phyloP scores from a whole-genome alignment of 2,329 filamentous ascomycete genomes.

The Sphaerulina musiva region DNA sequence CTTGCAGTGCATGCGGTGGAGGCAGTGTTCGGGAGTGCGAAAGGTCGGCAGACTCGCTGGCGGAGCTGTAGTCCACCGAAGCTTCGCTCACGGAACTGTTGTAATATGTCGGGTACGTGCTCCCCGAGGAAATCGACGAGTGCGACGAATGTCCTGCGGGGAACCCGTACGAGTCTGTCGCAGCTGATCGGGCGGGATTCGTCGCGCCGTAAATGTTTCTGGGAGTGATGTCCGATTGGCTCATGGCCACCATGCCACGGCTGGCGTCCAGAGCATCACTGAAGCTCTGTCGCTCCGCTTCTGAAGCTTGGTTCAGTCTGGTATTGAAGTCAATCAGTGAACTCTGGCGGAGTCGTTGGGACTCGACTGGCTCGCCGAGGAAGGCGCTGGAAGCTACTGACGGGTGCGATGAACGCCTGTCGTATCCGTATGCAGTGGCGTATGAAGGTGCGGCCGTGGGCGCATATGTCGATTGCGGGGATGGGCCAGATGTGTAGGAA shows the following conservation, averaged over 20 bases:
- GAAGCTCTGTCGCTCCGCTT: slow-evolving; percentile 61
- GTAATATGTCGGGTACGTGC: slow-evolving; percentile 73
- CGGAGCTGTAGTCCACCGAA: slow-evolving; percentile 86
- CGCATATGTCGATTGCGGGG: slow-evolving; percentile 62
- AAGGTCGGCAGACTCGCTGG: slow-evolving; percentile 76
- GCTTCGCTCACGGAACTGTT: slow-evolving; percentile 75
- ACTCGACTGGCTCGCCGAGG: slow-evolving; percentile 43
- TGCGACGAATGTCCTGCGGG: slow-evolving; percentile 75
- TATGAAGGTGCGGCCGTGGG: slow-evolving; percentile 65
- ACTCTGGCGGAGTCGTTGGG: slow-evolving; percentile 49
- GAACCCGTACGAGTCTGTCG: slow-evolving; percentile 84
- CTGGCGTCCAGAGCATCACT: slow-evolving; percentile 88
- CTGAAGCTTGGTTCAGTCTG: slow-evolving; percentile 51
- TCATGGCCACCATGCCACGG: slow-evolving; percentile 90
- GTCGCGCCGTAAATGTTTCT: slow-evolving; percentile 75
- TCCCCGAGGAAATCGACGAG: slow-evolving; percentile 80
- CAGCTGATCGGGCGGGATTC: slow-evolving; percentile 51
- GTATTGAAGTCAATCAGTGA: slow-evolving; percentile 58
- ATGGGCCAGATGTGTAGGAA: slow-evolving; percentile 61
- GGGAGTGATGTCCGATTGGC: slow-evolving; percentile 74
- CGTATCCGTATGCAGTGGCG: slow-evolving; percentile 54
- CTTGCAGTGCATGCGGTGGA: slow-evolving; percentile 61
- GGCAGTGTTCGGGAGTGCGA: slow-evolving; percentile 76
- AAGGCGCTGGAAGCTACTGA: slow-evolving; percentile 58
- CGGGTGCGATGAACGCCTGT: slow-evolving; percentile 75